Evolutionary conservation across 345 rosid genomes (phyloP), one percentile per base, ranked within the genome.

Genomic region (Barbarea vulgaris): DNA sequence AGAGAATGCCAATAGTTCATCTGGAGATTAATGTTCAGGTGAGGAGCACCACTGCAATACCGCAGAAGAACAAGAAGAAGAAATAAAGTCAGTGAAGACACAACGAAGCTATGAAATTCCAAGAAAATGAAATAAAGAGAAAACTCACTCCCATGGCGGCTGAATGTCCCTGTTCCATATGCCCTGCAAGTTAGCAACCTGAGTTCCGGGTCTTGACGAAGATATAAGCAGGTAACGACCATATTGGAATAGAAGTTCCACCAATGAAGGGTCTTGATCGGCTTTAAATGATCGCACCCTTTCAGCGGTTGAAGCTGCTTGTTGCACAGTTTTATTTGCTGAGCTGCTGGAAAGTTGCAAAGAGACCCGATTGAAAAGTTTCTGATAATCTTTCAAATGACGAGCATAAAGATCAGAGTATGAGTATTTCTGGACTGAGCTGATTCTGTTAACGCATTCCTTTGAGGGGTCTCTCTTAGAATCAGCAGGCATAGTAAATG

Each of bases 1-100:
- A 90, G 89, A 48, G 94, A 86, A 78, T 84, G 96, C 99, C 99
- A 95, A 75, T 92, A 95, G 77, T 92, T 95, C 99, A 95, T 95
- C 85, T 95, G 88, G 48, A 95, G 90, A 80, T 95, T 95, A 73
- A 95, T 92, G 81, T 95, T 95, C 87, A 86, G 47, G 81, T 92
- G 97, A 72, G 95, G 98, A 79, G 98, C 94, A 60, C 85, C 84
- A 76, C 98, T 95, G 91, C 70, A 79, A 69, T 34, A 33, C 55
- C 2, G 1, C 46, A 55, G 18, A 60, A 55, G 18, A 60, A 15
- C 12, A 55, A 80, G 27, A 68, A 66, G 42, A 47, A 15, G 9
- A 44, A 56, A 5, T 7, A 5, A 5, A 69, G 75, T 58, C 37
- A 9, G 67, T 66, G 24, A 44, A n/a, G 18, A 5, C 4, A 65